A percentile compares a stretch with the other conserved stretches of the same genome.
These are phyloP conservation scores for Trichoderma pleuroti DNA, from an alignment of 2,329 filamentous ascomycete genomes.

Conservation along the genomic window DNA sequence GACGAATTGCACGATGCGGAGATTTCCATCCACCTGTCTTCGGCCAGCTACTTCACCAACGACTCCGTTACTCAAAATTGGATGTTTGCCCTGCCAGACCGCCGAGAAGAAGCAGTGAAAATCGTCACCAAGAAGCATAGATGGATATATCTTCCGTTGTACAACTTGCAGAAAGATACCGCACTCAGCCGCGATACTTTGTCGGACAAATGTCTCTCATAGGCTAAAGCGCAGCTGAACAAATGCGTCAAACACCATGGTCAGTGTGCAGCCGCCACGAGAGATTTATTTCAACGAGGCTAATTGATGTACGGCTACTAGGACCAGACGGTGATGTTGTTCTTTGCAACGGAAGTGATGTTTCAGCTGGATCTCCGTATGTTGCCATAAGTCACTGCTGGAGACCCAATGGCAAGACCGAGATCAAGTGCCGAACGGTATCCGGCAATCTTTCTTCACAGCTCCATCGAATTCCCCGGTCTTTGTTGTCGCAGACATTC, in stretches of 20 bases:
- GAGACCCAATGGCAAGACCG: background rate
- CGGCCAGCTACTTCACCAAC: background rate
- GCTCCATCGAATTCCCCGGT: background rate
- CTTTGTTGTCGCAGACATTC: background rate
- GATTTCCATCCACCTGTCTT: background rate
- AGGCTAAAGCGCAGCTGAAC: background rate
- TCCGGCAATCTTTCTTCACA: background rate
- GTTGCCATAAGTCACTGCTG: background rate
- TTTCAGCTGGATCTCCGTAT: background rate
- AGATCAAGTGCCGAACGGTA: background rate
- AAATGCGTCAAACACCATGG: background rate
- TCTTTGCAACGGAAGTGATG: background rate
- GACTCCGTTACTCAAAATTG: background rate
- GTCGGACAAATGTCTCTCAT: background rate
- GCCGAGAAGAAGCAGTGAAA: background rate
- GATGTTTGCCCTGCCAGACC: background rate
- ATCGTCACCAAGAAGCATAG: background rate
- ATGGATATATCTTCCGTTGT: background rate
- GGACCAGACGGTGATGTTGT: background rate
- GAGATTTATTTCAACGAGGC: background rate
- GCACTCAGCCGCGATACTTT: background rate
- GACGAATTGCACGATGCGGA: background rate
- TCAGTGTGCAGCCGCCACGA: background rate
- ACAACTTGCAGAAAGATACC: background rate
- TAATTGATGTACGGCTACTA: background rate